Percentiles rank a stretch among this genome's conserved stretches.
Conservation (phyloP, 106 monocot species). For the Phalaenopsis aphrodite region DNA sequence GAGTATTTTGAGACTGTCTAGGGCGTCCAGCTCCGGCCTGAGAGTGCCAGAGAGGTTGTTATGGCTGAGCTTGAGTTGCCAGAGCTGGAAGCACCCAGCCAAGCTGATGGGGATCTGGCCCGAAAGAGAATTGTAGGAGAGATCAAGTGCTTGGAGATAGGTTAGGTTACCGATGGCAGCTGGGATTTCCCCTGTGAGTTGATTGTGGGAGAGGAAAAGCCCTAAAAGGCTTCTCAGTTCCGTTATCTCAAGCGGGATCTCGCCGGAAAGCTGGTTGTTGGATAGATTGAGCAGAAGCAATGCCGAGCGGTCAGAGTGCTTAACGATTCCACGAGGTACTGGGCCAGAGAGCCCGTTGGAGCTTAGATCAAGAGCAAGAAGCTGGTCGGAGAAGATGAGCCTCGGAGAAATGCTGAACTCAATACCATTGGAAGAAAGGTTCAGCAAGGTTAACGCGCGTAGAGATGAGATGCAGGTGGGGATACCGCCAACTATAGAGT, state of each 20-base stretch:
- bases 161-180: constrained; percentile 76
- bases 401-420: constrained; percentile 64
- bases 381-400: constrained; percentile 64
- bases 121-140: constrained; percentile 59
- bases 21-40: constrained; percentile 76
- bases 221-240: constrained; percentile 57
- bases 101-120: constrained; percentile 67
- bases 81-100: constrained; percentile 84
- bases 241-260: constrained; percentile 50
- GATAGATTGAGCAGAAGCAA: constrained; percentile 71
- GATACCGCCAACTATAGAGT: constrained; percentile 65
- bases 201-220: constrained; percentile 58
- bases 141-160: constrained; percentile 72
- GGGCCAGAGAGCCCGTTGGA: constrained; percentile 59
- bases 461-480: constrained; percentile 78
- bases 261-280: constrained; percentile 48
- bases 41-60: constrained; percentile 78
- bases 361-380: constrained; percentile 69
- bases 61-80: constrained; percentile 63
- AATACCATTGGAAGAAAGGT: constrained; percentile 71
- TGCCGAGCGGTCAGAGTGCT: constrained; percentile 36
- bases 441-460: constrained; percentile 40
- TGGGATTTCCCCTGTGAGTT: constrained; percentile 61
- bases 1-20: constrained; percentile 71
- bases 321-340: constrained; percentile 48